Conservation (phyloP, 176 grass and related monocot species). For the Triticum monococcum region DNA sequence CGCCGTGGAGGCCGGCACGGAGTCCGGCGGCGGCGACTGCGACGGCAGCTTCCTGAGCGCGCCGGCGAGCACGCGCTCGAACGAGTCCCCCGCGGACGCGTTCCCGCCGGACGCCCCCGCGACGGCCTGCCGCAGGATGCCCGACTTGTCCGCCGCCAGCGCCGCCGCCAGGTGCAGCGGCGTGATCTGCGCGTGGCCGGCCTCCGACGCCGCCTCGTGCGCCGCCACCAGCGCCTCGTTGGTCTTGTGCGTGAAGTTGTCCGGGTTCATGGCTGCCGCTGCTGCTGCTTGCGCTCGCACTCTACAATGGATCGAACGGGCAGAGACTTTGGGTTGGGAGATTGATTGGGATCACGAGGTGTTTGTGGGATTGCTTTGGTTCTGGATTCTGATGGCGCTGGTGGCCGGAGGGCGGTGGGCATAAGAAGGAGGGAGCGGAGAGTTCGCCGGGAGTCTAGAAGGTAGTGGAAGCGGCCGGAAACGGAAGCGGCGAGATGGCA, state of each 20-base stretch:
- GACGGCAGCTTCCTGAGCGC: conserved; percentile 65
- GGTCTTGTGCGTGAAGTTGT: conserved; percentile 98
- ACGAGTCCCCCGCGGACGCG: conserved; percentile 38
- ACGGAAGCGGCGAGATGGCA: conserved; percentile 12
- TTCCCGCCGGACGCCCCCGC: conserved; percentile 42
- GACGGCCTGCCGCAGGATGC: conserved; percentile 63
- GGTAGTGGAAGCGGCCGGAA: conserved; percentile 2
- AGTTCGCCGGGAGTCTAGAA: conserved; percentile 46
- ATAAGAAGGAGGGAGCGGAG: conserved; percentile 25
- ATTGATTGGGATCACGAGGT: not conserved
- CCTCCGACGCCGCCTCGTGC: conserved; percentile 63
- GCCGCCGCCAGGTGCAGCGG: conserved; percentile 69
- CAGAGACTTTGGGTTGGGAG: not conserved
- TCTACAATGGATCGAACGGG: not conserved
- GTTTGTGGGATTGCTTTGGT: not conserved
- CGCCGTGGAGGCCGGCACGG: conserved; percentile 51
- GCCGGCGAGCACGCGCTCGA: conserved; percentile 50
- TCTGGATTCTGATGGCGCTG: not conserved
- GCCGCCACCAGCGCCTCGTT: conserved; percentile 84
- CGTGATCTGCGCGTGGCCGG: conserved; percentile 69
- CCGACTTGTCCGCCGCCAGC: conserved; percentile 41
- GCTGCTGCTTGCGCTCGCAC: not conserved
- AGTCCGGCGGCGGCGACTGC: conserved; percentile 60
- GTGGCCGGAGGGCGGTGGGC: not conserved
- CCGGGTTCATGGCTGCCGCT: conserved; percentile 67